phyloP scores from a whole-genome alignment of 208 protist genomes.

The Porcisia deanei region DNA sequence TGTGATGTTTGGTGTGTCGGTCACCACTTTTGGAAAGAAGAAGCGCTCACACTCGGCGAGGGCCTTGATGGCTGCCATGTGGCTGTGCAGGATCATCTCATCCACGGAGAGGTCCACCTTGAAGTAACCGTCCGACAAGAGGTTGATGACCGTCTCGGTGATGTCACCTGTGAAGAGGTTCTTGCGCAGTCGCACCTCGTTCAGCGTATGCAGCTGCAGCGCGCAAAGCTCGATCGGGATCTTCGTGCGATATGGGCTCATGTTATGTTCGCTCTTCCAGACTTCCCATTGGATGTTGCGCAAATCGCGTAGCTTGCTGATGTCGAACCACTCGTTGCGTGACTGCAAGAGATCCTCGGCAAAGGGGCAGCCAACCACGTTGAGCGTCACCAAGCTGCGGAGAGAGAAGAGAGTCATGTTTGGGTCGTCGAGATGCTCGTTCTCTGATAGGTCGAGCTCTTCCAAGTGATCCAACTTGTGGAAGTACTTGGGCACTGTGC shows the following conservation, averaged over 20 bases:
- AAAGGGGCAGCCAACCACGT: slow-evolving; percentile 86
- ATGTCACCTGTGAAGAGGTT: slow-evolving; percentile 80
- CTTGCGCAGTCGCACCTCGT: slow-evolving; percentile 65
- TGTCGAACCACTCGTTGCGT: slow-evolving; percentile 88
- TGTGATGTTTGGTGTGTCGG: slow-evolving; percentile 10
- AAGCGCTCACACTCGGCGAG: slow-evolving; percentile 62
- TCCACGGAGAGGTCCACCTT: slow-evolving; percentile 85
- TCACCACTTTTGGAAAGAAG: slow-evolving; percentile 48
- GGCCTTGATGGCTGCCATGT: slow-evolving; percentile 60
- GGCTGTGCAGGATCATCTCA: slow-evolving; percentile 64
- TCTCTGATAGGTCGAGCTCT: slow-evolving; percentile 85
- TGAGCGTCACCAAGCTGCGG: slow-evolving; percentile 69
- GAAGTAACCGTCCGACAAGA: slow-evolving; percentile 84
- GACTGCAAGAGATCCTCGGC: slow-evolving; percentile 54
- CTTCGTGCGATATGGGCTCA: slow-evolving; percentile 82
- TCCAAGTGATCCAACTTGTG: slow-evolving; percentile 81
- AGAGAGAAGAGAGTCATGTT: slow-evolving; percentile 91
- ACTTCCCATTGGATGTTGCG: slow-evolving; percentile 82
- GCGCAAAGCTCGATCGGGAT: slow-evolving; percentile 87
- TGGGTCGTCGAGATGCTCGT: slow-evolving; percentile 75
- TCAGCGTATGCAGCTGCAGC: slow-evolving; percentile 56
- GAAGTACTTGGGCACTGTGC: slow-evolving; percentile 87
- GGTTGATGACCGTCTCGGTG: slow-evolving; percentile 78
- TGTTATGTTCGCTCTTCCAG: slow-evolving; percentile 77
- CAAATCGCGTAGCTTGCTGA: slow-evolving; percentile 72